Conservation (phyloP, 805 yeast species). For the Myxozyma melibiosi region DNA sequence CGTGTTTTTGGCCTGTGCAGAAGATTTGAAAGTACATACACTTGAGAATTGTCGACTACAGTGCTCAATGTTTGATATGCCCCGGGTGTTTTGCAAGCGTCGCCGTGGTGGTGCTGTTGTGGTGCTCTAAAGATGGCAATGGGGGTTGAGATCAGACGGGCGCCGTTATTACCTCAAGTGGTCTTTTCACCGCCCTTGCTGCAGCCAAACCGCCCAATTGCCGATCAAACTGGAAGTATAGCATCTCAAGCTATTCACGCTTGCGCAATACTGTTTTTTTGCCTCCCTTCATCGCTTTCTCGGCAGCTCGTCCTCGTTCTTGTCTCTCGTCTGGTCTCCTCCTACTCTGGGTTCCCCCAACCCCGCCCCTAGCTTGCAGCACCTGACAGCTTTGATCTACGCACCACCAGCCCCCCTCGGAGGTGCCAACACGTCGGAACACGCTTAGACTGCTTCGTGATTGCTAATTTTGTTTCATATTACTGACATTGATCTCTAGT, state of each 20-base stretch:
- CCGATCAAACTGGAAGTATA: no score
- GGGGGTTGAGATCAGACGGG: neutral
- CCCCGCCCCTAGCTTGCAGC: conserved; percentile 4
- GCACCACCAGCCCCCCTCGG: neutral
- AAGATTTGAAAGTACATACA: no score
- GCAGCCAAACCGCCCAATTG: no score
- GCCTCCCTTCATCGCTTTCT: neutral
- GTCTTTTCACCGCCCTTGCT: no score
- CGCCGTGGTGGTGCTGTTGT: neutral
- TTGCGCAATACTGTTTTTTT: no score
- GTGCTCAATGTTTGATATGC: neutral
- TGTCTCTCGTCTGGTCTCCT: neutral
- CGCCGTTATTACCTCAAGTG: no score
- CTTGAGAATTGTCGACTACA: neutral
- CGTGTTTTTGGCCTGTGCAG: no score
- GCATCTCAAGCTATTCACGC: no score
- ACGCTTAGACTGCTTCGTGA: neutral
- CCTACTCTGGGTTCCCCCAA: neutral
- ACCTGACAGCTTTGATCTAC: neutral
- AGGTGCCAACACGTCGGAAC: no score
- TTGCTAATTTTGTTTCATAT: neutral
- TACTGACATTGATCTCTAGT: conserved; percentile 5
- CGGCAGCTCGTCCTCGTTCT: neutral
- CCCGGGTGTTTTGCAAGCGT: neutral
- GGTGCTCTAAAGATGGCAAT: neutral